Conservation (phyloP, 2,329 filamentous ascomycete genomes). For the Trichoderma sp. region DNA sequence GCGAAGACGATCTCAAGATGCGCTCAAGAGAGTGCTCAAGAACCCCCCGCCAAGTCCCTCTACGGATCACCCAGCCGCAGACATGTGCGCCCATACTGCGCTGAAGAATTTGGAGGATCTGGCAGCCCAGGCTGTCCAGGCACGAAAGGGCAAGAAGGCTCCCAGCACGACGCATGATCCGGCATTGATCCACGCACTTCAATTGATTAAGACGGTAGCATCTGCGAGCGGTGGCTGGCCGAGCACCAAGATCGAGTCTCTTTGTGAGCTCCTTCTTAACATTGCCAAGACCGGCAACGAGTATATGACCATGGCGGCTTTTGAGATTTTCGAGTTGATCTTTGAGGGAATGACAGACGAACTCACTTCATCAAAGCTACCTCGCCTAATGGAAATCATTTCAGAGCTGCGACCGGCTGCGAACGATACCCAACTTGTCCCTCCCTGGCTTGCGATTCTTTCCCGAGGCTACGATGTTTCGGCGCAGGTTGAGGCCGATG, state of each 20-base stretch:
- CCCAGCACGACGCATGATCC: conserved; percentile 67
- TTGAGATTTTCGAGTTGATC: conserved; percentile 96
- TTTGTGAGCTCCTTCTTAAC: conserved; percentile 84
- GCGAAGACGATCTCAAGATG: conserved; percentile 87
- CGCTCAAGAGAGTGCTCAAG: conserved; percentile 76
- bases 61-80: conserved; percentile 88
- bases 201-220: conserved; percentile 87
- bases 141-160: conserved; percentile 63
- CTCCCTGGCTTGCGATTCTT: conserved; percentile 93
- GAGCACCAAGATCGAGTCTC: conserved; percentile 86
- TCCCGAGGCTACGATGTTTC: conserved; percentile 93
- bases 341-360: conserved; percentile 89
- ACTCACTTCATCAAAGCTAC: conserved; percentile 82
- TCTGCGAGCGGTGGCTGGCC: conserved; percentile 90
- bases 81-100: conserved; percentile 92
- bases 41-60: conserved; percentile 87
- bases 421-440: conserved; percentile 90
- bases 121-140: conserved; percentile 57
- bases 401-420: conserved; percentile 85
- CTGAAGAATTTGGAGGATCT: conserved; percentile 76
- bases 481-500: conserved; percentile 80
- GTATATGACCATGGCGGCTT: conserved; percentile 92
- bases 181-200: conserved; percentile 82
- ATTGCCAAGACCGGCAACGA: conserved; percentile 91
- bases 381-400: conserved; percentile 85